phyloP scores from a whole-genome alignment of 2,329 filamentous ascomycete genomes.

The Epichloe glyceriae region DNA sequence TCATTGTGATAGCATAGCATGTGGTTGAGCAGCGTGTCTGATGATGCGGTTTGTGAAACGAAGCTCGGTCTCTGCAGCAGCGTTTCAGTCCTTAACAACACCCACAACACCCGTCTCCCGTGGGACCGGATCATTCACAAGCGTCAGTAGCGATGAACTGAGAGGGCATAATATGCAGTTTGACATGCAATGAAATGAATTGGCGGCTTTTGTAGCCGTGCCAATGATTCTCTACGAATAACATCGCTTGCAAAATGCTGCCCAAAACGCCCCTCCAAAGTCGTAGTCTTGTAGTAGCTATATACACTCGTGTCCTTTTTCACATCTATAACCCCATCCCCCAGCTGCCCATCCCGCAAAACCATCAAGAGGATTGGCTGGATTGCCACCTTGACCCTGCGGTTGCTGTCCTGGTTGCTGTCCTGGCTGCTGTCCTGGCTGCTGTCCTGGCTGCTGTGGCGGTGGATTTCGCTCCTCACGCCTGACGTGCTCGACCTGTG shows the following conservation, averaged over 20 bases:
- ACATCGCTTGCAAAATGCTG: conserved; percentile 6
- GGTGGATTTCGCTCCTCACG: background rate
- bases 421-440: conserved; percentile 8
- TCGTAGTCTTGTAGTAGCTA: conserved; percentile 4
- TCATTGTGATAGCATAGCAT: too few relatives aligned
- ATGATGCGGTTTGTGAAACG: background rate
- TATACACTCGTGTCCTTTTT: conserved; percentile 1
- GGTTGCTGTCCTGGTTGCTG: background rate
- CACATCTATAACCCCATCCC: conserved; percentile 19
- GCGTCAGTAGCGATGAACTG: too few relatives aligned
- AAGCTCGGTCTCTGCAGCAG: background rate
- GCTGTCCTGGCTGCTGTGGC: conserved; percentile 7
- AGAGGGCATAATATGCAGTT: background rate
- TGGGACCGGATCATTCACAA: too few relatives aligned
- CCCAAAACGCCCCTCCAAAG: conserved; percentile 6
- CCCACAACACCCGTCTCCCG: too few relatives aligned
- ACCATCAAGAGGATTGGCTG: conserved; percentile 12
- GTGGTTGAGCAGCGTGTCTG: background rate
- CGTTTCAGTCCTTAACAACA: background rate
- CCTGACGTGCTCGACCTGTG: conserved; percentile 20
- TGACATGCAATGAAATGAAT: background rate
- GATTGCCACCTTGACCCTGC: background rate
- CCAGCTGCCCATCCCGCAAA: conserved; percentile 24
- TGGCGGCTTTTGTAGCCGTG: background rate
- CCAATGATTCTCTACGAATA: background rate